Percentiles rank a stretch among this genome's conserved stretches.
These are phyloP conservation scores for Pelargonium cotyledonis DNA, from an alignment of 441 rosid genomes.

Conservation along the genomic window DNA sequence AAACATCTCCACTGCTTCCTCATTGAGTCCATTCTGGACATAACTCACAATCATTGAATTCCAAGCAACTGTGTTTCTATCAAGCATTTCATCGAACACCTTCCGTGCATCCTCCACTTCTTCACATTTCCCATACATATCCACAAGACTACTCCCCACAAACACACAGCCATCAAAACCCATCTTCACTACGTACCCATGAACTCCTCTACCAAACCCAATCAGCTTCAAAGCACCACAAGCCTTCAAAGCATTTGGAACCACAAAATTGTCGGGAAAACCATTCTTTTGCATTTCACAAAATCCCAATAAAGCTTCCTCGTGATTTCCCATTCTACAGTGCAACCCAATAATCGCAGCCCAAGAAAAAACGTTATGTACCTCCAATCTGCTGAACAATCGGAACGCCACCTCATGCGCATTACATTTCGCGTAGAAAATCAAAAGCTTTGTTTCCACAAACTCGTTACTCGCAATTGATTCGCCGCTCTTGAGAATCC, in stretches of 20 bases:
- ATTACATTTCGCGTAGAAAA: constrained; percentile 63
- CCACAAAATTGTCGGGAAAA: constrained; percentile 60
- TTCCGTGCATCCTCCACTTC: constrained; percentile 44
- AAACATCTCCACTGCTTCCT: constrained; percentile 45
- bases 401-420: constrained; percentile 36
- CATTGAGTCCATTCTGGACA: constrained; percentile 47
- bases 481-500: constrained; percentile 54
- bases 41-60: constrained; percentile 51
- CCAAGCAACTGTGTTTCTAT: constrained; percentile 52
- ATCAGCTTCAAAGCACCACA: constrained; percentile 57
- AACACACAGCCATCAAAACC: constrained; percentile 45
- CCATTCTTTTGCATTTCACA: constrained; percentile 53
- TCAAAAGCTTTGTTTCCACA: constrained; percentile 56
- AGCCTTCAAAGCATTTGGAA: constrained; percentile 70
- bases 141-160: constrained; percentile 52
- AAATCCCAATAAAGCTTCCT: constrained; percentile 48
- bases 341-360: constrained; percentile 71
- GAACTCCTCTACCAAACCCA: constrained; percentile 50
- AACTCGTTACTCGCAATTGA: constrained; percentile 49
- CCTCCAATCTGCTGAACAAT: constrained; percentile 39
- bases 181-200: constrained; percentile 48
- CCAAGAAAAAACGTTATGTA: constrained; percentile 69
- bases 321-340: constrained; percentile 45
- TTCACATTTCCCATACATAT: constrained; percentile 62
- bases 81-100: constrained; percentile 42